Conservation (phyloP, 768 basidiomycete species). For the Panellus pusillus region DNA sequence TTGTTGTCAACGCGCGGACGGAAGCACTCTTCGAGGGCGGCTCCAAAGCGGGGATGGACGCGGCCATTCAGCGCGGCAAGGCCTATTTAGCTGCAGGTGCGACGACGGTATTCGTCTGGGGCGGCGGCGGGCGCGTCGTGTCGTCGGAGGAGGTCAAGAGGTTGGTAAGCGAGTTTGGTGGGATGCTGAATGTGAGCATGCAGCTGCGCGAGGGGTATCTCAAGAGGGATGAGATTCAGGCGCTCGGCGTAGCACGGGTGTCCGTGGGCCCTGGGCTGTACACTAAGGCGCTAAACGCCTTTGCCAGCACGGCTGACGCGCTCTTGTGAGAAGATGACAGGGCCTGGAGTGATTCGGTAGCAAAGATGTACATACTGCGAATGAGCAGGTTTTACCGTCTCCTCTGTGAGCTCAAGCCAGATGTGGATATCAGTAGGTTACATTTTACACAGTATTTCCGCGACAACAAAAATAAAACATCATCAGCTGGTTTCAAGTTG, state of each 20-base stretch:
- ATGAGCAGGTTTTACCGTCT: too few species aligned
- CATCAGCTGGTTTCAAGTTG: too few species aligned
- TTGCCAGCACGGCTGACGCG: neutral
- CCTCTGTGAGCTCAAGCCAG: too few species aligned
- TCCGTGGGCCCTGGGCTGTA: slow-evolving; percentile 10
- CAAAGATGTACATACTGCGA: too few species aligned
- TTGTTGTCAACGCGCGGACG: slow-evolving; percentile 6
- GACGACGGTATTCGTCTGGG: slow-evolving; percentile 21
- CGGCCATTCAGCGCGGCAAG: slow-evolving; percentile 9
- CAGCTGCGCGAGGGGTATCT: neutral
- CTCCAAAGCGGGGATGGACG: slow-evolving; percentile 3
- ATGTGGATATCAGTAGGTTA: too few species aligned
- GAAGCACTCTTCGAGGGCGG: slow-evolving; percentile 7
- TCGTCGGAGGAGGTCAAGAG: slow-evolving; percentile 1
- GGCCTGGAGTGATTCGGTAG: too few species aligned
- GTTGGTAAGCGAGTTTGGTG: slow-evolving; percentile 13
- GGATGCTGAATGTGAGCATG: slow-evolving; percentile 12
- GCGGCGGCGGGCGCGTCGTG: slow-evolving; percentile 3
- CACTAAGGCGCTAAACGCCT: slow-evolving; percentile 1
- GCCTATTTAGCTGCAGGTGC: slow-evolving; percentile 18
- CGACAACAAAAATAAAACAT: too few species aligned
- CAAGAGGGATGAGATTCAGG: slow-evolving; percentile 1
- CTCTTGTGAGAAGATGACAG: neutral
- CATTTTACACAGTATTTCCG: too few species aligned
- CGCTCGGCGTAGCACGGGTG: slow-evolving; percentile 9